phyloP scores from a whole-genome alignment of 768 basidiomycete genomes.

The Lactarius tabidus region DNA sequence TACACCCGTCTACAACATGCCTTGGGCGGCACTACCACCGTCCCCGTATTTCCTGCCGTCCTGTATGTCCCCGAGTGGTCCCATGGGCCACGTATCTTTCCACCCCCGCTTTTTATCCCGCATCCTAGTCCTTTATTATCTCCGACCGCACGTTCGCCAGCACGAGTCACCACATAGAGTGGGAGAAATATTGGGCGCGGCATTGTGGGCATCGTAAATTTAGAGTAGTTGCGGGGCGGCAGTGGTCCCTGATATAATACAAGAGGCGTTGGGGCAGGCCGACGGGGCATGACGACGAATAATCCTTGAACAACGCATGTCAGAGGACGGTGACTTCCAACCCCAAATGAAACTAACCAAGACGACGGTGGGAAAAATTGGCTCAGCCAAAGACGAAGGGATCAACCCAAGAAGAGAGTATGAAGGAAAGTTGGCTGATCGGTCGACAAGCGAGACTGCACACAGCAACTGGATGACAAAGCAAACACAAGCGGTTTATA shows the following conservation, averaged over 20 bases:
- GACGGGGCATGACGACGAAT: constrained; percentile 52
- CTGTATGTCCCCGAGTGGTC: constrained; percentile 48
- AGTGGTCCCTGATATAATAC: constrained; percentile 57
- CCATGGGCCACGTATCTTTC: constrained; percentile 50
- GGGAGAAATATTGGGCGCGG: constrained; percentile 47
- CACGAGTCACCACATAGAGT: constrained; percentile 7
- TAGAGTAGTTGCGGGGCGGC: constrained; percentile 56
- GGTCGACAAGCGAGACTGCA: not conserved
- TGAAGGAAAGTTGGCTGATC: not conserved
- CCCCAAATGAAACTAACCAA: not conserved
- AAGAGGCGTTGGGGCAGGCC: constrained; percentile 63
- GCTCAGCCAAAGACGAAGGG: constrained; percentile 19
- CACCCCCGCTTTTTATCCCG: constrained; percentile 14
- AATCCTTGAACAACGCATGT: not conserved
- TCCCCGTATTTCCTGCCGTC: constrained; percentile 44
- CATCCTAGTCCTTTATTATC: constrained; percentile 31
- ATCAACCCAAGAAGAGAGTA: constrained; percentile 8
- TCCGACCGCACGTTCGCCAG: not conserved
- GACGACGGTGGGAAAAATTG: not conserved
- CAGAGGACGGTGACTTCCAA: not conserved
- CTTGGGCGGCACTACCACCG: constrained; percentile 43
- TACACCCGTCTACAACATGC: constrained; percentile 27
- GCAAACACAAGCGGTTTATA: constrained; percentile 5
- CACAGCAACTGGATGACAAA: not conserved
- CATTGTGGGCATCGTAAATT: constrained; percentile 62